Percentiles rank a stretch among this genome's conserved stretches.
Conservation (phyloP, 495 filamentous ascomycete species). For the Ramalina peruviana region DNA sequence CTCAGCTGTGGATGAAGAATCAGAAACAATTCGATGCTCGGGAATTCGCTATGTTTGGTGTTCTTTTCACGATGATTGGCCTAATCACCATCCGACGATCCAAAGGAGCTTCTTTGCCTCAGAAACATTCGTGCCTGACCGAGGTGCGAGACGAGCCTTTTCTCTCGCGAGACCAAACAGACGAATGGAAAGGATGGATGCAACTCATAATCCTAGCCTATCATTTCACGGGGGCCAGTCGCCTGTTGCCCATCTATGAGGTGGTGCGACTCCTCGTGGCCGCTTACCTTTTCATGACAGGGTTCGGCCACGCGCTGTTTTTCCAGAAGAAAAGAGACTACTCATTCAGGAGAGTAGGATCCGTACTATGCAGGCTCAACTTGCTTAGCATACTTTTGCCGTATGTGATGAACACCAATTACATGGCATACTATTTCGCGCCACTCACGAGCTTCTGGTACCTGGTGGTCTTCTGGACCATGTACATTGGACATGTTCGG, state of each 20-base stretch:
- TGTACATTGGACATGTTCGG: conserved; percentile 23
- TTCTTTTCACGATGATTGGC: conserved; percentile 22
- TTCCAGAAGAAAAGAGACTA: conserved; percentile 40
- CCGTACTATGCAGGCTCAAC: conserved; percentile 41
- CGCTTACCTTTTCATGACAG: conserved; percentile 46
- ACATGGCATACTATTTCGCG: conserved; percentile 46
- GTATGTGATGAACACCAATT: conserved; percentile 43
- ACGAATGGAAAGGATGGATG: conserved; percentile 57
- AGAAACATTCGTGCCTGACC: background rate
- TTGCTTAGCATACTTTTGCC: conserved; percentile 37
- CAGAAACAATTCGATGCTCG: conserved; percentile 32
- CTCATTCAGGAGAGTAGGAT: conserved; percentile 33
- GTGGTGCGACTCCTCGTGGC: conserved; percentile 41
- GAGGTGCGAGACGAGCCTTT: conserved; percentile 20
- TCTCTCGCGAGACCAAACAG: conserved; percentile 38
- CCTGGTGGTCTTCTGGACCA: conserved; percentile 36
- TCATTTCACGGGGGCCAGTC: conserved; percentile 41
- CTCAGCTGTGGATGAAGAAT: conserved; percentile 38
- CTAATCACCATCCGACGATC: conserved; percentile 24
- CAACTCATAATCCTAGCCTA: conserved; percentile 44
- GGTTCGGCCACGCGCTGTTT: conserved; percentile 44
- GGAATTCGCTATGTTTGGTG: conserved; percentile 28
- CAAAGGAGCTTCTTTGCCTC: conserved; percentile 1
- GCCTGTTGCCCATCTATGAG: conserved; percentile 36
- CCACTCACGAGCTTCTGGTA: conserved; percentile 44